phyloP scores from a whole-genome alignment of 768 basidiomycete genomes.

The Leccinum imitatum region DNA sequence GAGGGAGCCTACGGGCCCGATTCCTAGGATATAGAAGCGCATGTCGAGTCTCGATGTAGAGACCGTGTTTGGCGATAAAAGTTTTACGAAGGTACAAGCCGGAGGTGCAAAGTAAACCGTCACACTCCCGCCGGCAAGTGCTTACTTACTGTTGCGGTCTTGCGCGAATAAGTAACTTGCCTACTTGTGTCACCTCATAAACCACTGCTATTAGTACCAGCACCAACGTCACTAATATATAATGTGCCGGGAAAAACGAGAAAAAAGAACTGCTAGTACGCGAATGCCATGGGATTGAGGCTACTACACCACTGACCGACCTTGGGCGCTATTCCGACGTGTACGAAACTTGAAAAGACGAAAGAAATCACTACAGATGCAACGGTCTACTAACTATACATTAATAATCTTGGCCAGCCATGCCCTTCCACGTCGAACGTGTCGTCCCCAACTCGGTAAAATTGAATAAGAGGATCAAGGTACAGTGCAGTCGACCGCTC shows the following conservation, averaged over 20 bases:
- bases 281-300: background rate
- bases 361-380: too few relatives aligned
- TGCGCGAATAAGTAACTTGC: too few relatives aligned
- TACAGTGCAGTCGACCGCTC: conserved; percentile 9
- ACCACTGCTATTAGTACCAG: background rate
- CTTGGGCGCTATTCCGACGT: conserved; percentile 2
- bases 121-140: background rate
- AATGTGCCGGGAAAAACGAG: background rate
- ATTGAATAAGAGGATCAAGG: conserved; percentile 11
- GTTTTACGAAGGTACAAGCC: background rate
- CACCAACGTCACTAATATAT: background rate
- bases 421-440: conserved; percentile 6
- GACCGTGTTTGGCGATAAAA: background rate
- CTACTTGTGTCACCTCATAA: background rate
- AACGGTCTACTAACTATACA: too few relatives aligned
- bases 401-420: conserved; percentile 3
- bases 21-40: conserved; percentile 60
- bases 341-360: too few relatives aligned
- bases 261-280: background rate
- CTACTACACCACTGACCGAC: background rate
- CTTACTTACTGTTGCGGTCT: too few relatives aligned
- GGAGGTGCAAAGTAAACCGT: too few relatives aligned
- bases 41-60: conserved; percentile 26
- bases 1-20: conserved; percentile 83
- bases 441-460: conserved; percentile 16